phyloP scores from a whole-genome alignment of 768 basidiomycete genomes.

The Amanita fuliginea region DNA sequence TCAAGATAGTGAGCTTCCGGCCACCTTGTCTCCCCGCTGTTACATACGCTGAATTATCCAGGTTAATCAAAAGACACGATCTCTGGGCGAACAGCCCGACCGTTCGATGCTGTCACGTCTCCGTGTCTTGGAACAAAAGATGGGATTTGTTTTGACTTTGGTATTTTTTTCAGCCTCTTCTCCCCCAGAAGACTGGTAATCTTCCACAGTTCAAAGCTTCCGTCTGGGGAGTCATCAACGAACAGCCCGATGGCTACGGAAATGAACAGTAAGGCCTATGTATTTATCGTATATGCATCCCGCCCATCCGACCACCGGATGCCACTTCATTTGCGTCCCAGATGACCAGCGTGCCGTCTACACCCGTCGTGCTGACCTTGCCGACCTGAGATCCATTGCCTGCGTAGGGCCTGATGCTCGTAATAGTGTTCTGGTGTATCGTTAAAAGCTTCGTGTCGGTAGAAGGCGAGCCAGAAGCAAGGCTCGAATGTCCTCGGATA shows the following conservation, averaged over 20 bases:
- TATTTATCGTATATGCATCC: constrained; percentile 29
- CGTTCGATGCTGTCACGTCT: constrained; percentile 65
- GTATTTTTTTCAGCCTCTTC: constrained; percentile 25
- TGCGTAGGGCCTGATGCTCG: constrained; percentile 75
- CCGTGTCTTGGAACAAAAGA: constrained; percentile 80
- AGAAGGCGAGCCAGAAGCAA: constrained; percentile 15
- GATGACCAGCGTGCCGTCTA: constrained; percentile 87
- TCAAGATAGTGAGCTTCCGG: constrained; percentile 51
- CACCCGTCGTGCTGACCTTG: constrained; percentile 83
- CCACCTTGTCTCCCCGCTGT: not conserved
- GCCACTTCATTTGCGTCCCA: constrained; percentile 69
- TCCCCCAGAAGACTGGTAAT: not conserved
- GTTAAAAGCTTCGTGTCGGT: constrained; percentile 74
- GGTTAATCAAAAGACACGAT: constrained; percentile 59
- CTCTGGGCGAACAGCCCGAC: constrained; percentile 68
- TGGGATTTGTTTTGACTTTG: constrained; percentile 89
- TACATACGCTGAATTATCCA: constrained; percentile 15
- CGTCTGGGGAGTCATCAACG: constrained; percentile 89
- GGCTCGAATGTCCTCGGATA: constrained; percentile 46
- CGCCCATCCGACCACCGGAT: constrained; percentile 34
- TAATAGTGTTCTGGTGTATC: constrained; percentile 98
- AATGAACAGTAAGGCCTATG: constrained; percentile 9
- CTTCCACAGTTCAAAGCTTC: constrained; percentile 80
- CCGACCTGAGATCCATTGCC: constrained; percentile 43
- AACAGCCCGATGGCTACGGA: constrained; percentile 31